Base-by-base conservation (phyloP, 164 flowering plant species). In the Annona squamosa region DNA sequence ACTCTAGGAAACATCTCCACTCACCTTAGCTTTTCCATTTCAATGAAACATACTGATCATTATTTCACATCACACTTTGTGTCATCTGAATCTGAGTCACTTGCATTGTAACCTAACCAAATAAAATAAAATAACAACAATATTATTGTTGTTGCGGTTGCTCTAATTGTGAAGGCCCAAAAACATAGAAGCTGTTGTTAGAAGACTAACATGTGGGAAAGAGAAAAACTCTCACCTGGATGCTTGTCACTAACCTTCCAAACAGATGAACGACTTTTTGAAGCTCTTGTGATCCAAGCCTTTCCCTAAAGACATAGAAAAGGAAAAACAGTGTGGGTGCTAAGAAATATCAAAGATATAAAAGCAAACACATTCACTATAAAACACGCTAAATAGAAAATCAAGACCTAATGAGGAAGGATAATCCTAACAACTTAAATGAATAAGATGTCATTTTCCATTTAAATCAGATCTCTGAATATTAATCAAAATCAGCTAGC, bases 21-120 rank as follows among this genome's bases (percentile, higher is more conserved):
- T 77, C 72, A 81, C 87, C 19, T 45, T 75, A 42, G n/a, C 46
- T 17, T 19, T 65, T 68, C 62, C 48, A 12, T 64, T 52, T n/a
- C 16, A 69, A 46, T 48, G 13, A 48, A 13, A 59, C 48, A 61
- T 13, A 64, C 16, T 10, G 16, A 42, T 48, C 71, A 44, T 47
- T 64, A 73, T 64, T 76, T 71, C 10, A 19, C 46, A 45, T 83
- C 83, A 47, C 71, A 82, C 76, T 78, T 76, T 77, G 76, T 4
- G 65, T 88, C 89, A 83, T 88, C 94, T 17, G 94, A 87, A 79
- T 90, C 94, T 18, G 92, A 88, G 76, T 88, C 92, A 75, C 94
- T 89, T 4, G 90, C 91, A 82, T 88, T 88, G 73, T 89, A 89
- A 69, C 94, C 94, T 89, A 70, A 13, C 65, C 44, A 74, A 65